Base-by-base conservation (phyloP, 2,329 filamentous ascomycete genomes). In the Apiospora aurea region DNA sequence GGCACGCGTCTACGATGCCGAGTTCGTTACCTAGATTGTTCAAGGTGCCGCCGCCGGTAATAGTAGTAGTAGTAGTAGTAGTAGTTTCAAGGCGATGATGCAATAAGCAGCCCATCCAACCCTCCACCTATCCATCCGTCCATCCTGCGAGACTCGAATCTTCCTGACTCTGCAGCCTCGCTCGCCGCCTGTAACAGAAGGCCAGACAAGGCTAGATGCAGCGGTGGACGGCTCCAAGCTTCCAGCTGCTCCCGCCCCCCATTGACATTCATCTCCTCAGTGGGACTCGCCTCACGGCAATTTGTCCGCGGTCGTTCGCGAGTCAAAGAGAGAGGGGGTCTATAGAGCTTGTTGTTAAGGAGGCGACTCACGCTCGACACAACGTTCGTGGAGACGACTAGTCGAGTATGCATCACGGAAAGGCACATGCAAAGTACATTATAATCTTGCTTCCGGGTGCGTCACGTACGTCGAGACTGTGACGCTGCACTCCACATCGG, bases 401-500 rank as follows among this genome's bases (percentile, higher is more conserved):
- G 18, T 21, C 57, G 21, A 64, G 57, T n/a, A 64, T 64, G 57
- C 57, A 64, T 38, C 34, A 41, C 57, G 57, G 53, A 61, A 61
- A 38, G 53, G 53, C 53, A 61, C 53, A 61, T 61, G 53, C 53
- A 61, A 61, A 61, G 29, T 61, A 61, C 53, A 61, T n/a, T 61
- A 34, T 26, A 10, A 61, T 61, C 26, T 61, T 38, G 53, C 53
- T 34, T 34, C 53, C 53, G 53, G 53, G 34, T 61, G 53, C 53
- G 53, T 61, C 53, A 61, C 53, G 53, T 18, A 16, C 16, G 34
- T 64, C 34, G 29, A 41, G 29, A 64, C 57, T 64, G 57, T 64
- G 41, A 64, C 66, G 41, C 74, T 70, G 72, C 71, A 70, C 72
- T 71, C 70, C 69, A 69, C 71, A 72, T 69, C 47, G 51, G 67